Percentiles rank a stretch among this genome's conserved stretches.
Conservation (phyloP, 1,284 basidiomycete genomes). For the Athelia psychrophila region DNA sequence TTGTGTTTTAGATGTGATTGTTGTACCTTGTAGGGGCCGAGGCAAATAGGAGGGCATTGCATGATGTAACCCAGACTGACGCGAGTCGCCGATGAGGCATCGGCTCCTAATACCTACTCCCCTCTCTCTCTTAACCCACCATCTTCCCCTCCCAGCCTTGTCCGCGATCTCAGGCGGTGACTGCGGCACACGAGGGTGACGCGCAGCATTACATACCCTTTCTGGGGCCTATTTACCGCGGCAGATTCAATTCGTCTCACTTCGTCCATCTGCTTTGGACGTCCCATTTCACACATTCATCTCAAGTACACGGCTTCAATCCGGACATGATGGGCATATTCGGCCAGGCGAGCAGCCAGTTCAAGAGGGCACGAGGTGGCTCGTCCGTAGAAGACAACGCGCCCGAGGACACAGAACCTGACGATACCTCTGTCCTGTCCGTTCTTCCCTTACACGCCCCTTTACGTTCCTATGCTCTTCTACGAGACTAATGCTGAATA, state of each 20-base stretch:
- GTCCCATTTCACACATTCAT: neutral
- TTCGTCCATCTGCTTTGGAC: neutral
- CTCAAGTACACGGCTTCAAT: neutral
- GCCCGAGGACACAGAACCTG: conserved; percentile 76
- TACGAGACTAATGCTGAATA: conserved; percentile 26
- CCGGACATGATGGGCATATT: conserved; percentile 72
- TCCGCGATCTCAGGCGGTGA: no score
- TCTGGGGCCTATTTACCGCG: no score
- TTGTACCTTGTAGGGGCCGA: no score
- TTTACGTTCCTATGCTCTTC: conserved; percentile 18
- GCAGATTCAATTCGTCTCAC: no score
- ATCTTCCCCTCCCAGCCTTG: no score
- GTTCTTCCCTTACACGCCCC: conserved; percentile 29
- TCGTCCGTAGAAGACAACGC: conserved; percentile 62
- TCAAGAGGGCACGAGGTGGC: conserved; percentile 54
- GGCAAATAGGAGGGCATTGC: no score
- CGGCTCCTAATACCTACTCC: no score
- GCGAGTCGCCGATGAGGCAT: no score
- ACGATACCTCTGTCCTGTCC: conserved; percentile 82
- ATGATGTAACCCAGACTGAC: no score
- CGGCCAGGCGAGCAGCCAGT: conserved; percentile 61
- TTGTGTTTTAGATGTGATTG: conserved; percentile 63
- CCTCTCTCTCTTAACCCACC: no score
- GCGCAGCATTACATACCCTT: no score
- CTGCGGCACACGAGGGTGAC: no score